Percentiles rank a stretch among this genome's conserved stretches.
Conservation (phyloP, 2,329 filamentous ascomycete genomes). For the Colletotrichum falcatum region DNA sequence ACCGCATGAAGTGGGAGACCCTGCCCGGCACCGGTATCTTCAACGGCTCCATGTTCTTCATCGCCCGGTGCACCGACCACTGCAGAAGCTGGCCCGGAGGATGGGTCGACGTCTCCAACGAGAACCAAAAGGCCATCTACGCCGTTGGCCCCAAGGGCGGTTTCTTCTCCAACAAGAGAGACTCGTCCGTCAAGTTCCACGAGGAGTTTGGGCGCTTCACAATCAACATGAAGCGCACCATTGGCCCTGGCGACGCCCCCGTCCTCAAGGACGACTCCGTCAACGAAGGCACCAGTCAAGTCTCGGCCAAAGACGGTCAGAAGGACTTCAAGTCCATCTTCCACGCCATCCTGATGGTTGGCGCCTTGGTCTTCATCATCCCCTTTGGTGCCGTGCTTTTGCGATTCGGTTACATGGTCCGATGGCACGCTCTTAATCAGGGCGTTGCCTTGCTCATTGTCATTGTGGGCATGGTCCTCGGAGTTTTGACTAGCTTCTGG, state of each 20-base stretch:
- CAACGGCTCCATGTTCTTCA: slow-evolving; percentile 60
- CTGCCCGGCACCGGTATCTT: slow-evolving; percentile 61
- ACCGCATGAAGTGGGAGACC: slow-evolving; percentile 57
- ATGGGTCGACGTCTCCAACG: slow-evolving; percentile 62
- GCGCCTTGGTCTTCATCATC: slow-evolving; percentile 66
- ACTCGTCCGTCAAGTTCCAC: slow-evolving; percentile 64
- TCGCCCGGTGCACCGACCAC: slow-evolving; percentile 62
- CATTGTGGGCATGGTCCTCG: slow-evolving; percentile 63
- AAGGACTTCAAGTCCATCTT: slow-evolving; percentile 55
- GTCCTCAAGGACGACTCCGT: slow-evolving; percentile 50
- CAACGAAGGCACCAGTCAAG: slow-evolving; percentile 52
- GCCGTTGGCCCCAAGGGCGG: slow-evolving; percentile 64
- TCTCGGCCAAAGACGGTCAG: slow-evolving; percentile 44
- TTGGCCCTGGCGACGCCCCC: slow-evolving; percentile 58
- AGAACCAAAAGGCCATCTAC: slow-evolving; percentile 64
- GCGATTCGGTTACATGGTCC: slow-evolving; percentile 62
- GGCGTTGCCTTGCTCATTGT: slow-evolving; percentile 60
- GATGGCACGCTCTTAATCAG: slow-evolving; percentile 68
- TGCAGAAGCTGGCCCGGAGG: slow-evolving; percentile 65
- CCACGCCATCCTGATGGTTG: slow-evolving; percentile 66
- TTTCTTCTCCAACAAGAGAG: slow-evolving; percentile 55
- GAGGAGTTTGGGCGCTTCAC: slow-evolving; percentile 65
- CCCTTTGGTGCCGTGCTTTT: slow-evolving; percentile 68
- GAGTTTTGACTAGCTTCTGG: slow-evolving; percentile 63
- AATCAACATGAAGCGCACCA: slow-evolving; percentile 66